Percentiles rank a stretch among this genome's conserved stretches.
phyloP scores from a whole-genome alignment of 805 yeast species.

The Candida montana region DNA sequence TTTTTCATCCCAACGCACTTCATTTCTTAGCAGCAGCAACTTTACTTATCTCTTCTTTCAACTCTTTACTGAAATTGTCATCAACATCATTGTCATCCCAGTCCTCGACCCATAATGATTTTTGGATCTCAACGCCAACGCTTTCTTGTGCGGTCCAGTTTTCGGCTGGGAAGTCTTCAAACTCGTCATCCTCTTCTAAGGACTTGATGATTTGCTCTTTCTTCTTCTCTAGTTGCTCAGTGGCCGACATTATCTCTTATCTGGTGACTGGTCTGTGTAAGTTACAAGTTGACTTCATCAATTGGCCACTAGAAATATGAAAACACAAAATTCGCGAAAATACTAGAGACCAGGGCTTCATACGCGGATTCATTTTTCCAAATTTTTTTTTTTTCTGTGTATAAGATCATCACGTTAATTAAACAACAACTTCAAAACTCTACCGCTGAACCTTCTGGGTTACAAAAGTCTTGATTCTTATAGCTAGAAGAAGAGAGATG shows the following conservation, averaged over 20 bases:
- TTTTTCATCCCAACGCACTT: background rate
- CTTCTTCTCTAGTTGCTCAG: slow-evolving; percentile 15
- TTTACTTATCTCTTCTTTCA: slow-evolving; percentile 38
- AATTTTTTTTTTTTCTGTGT: background rate
- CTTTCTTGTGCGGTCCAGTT: slow-evolving; percentile 67
- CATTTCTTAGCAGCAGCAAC: slow-evolving; percentile 20
- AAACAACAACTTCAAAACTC: background rate
- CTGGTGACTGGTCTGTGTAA: too few species aligned
- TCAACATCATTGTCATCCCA: slow-evolving; percentile 97
- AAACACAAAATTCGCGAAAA: slow-evolving; percentile 1
- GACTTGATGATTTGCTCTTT: slow-evolving; percentile 45
- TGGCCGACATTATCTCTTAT: slow-evolving; percentile 9
- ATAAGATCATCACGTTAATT: background rate
- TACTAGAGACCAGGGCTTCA: slow-evolving; percentile 1
- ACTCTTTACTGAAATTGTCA: slow-evolving; percentile 75
- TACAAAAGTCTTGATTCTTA: slow-evolving; percentile 17
- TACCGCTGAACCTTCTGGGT: slow-evolving; percentile 21
- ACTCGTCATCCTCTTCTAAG: slow-evolving; percentile 93
- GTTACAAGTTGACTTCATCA: too few species aligned
- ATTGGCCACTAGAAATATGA: background rate
- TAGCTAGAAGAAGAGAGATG: slow-evolving; percentile 15
- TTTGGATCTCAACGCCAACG: slow-evolving; percentile 44
- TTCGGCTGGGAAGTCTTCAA: slow-evolving; percentile 93
- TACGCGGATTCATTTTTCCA: background rate
- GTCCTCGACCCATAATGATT: slow-evolving; percentile 88